Evolutionary conservation across 2,329 filamentous ascomycete genomes (phyloP).

Genomic region (Monosporascus sp.): DNA sequence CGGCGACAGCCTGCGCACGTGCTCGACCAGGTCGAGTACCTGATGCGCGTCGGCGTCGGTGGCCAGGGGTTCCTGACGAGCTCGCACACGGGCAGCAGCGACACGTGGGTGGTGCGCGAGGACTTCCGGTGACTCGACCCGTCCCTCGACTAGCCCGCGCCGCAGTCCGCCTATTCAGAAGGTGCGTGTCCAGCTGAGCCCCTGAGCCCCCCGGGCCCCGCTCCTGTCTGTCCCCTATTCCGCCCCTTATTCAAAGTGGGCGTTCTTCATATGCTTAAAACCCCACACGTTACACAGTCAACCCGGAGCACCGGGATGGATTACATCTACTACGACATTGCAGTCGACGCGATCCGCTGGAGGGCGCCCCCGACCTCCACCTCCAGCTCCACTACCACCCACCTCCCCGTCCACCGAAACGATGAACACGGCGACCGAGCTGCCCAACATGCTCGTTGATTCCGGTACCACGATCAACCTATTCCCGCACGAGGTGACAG

Average conservation of each 20-base stretch:
- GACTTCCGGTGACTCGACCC: constrained; percentile 23
- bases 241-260: not conserved
- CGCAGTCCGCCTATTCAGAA: constrained; percentile 5
- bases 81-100: constrained; percentile 26
- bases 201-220: constrained; percentile 12
- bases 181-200: no score
- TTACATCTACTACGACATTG: constrained; percentile 26
- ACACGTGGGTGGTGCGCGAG: constrained; percentile 25
- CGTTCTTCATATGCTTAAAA: not conserved
- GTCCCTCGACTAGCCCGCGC: constrained; percentile 9
- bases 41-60: constrained; percentile 22
- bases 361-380: constrained; percentile 6
- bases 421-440: constrained; percentile 8
- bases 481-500: constrained; percentile 22
- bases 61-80: constrained; percentile 21
- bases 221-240: constrained; percentile 12
- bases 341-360: constrained; percentile 14
- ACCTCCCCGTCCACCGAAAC: not conserved
- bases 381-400: constrained; percentile 7
- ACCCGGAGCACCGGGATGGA: constrained; percentile 11
- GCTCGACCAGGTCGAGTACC: constrained; percentile 24
- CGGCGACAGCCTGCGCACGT: constrained; percentile 11
- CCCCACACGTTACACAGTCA: not conserved
- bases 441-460: constrained; percentile 25
- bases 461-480: constrained; percentile 28